phyloP scores from a whole-genome alignment of 495 filamentous ascomycete genomes.

The Podospora pseudocomata region DNA sequence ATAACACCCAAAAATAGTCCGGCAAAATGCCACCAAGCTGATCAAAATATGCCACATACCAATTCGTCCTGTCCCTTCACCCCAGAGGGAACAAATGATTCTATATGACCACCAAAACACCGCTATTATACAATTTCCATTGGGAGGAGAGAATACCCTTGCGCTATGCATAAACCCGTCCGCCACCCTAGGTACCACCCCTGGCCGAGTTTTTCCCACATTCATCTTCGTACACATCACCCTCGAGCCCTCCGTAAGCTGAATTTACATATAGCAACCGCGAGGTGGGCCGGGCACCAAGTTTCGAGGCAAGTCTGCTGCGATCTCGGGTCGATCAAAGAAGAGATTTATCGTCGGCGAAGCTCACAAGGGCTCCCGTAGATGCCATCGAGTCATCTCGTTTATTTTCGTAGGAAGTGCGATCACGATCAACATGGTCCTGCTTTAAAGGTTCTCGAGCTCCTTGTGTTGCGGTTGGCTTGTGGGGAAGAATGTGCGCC shows the following conservation, averaged over 20 bases:
- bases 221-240: constrained; percentile 28
- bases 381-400: neutral
- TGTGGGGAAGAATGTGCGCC: constrained; percentile 30
- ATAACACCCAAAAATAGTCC: neutral
- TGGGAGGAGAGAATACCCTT: constrained; percentile 36
- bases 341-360: neutral
- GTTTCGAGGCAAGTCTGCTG: constrained; percentile 7
- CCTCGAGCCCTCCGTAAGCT: constrained; percentile 5
- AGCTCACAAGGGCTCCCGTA: neutral
- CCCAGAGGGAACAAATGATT: neutral
- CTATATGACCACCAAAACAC: constrained; percentile 20
- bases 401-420: neutral
- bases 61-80: constrained; percentile 2
- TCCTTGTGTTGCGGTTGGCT: constrained; percentile 18
- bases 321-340: constrained; percentile 27
- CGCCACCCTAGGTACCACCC: constrained; percentile 4
- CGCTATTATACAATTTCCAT: constrained; percentile 33
- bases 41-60: constrained; percentile 16
- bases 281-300: constrained; percentile 8
- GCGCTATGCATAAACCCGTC: constrained; percentile 32
- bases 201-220: neutral
- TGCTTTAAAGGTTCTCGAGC: constrained; percentile 13
- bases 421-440: neutral
- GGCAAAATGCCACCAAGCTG: neutral
- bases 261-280: constrained; percentile 16